phyloP scores from a whole-genome alignment of 2,329 filamentous ascomycete genomes.

The Aplosporella prunicola region DNA sequence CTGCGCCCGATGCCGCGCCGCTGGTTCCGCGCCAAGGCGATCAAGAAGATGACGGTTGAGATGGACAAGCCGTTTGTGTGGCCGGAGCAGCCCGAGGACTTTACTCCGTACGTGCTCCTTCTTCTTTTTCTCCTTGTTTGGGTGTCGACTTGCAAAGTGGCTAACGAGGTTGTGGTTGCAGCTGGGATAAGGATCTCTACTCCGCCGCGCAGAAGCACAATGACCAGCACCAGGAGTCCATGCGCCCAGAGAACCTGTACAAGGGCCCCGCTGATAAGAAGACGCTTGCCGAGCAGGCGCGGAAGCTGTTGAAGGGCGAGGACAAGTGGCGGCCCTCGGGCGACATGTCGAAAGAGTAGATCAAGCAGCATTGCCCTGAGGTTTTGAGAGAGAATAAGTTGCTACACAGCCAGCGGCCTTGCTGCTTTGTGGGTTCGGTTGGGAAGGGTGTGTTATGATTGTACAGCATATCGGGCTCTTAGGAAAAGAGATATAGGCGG shows the following conservation, averaged over 20 bases:
- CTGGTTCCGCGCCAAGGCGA: slow-evolving; percentile 59
- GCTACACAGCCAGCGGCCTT: background rate
- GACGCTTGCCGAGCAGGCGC: slow-evolving; percentile 20
- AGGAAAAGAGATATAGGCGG: slow-evolving; percentile 5
- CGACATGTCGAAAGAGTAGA: slow-evolving; percentile 16
- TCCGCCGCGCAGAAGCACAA: slow-evolving; percentile 41
- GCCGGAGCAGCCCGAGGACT: slow-evolving; percentile 59
- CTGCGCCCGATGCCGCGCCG: slow-evolving; percentile 38
- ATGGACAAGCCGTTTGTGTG: slow-evolving; percentile 80
- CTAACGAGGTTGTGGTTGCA: slow-evolving; percentile 16
- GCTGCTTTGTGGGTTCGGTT: background rate
- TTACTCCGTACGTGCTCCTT: slow-evolving; percentile 41
- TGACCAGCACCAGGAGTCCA: slow-evolving; percentile 30
- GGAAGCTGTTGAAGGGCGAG: slow-evolving; percentile 16
- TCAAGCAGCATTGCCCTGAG: slow-evolving; percentile 12
- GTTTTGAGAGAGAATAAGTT: background rate
- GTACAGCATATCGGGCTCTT: slow-evolving; percentile 3
- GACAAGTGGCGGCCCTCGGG: slow-evolving; percentile 29
- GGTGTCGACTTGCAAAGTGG: background rate
- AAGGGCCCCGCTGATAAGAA: slow-evolving; percentile 12
- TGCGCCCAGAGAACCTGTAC: slow-evolving; percentile 12
- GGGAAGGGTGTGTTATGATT: slow-evolving; percentile 4
- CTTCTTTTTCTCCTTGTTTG: background rate
- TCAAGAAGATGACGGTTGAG: slow-evolving; percentile 94
- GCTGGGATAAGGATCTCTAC: slow-evolving; percentile 55